A percentile compares a stretch with the other conserved stretches of the same genome.
These are phyloP conservation scores for Byssoonygena ceratinophila DNA, from an alignment of 2,329 filamentous ascomycete genomes.

Conservation along the genomic window DNA sequence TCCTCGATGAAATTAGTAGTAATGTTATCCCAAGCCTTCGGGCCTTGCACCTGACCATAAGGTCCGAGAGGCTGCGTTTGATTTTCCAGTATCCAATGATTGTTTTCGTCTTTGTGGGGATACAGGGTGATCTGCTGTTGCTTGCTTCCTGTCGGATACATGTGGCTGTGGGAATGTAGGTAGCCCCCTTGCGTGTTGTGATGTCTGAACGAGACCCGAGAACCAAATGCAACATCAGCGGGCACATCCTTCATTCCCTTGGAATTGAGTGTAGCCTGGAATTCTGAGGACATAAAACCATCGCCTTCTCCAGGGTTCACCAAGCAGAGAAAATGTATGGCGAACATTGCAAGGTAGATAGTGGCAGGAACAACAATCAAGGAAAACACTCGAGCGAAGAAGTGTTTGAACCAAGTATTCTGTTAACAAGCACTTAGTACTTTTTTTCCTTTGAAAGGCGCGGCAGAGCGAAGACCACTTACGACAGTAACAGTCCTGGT, in stretches of 20 bases:
- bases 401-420: slow-evolving; percentile 84
- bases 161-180: slow-evolving; percentile 88
- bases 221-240: slow-evolving; percentile 82
- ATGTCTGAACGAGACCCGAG: slow-evolving; percentile 75
- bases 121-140: slow-evolving; percentile 98
- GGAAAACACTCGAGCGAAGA: slow-evolving; percentile 82
- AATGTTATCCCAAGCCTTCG: slow-evolving; percentile 69
- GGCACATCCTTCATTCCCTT: slow-evolving; percentile 95
- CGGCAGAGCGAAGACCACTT: slow-evolving; percentile 25
- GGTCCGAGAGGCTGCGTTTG: slow-evolving; percentile 78
- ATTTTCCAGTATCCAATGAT: slow-evolving; percentile 87
- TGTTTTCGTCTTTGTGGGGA: slow-evolving; percentile 98
- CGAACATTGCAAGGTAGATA: slow-evolving; percentile 97
- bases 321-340: slow-evolving; percentile 87
- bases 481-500: slow-evolving; percentile 70
- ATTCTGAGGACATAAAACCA: slow-evolving; percentile 99
- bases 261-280: slow-evolving; percentile 92
- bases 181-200: slow-evolving; percentile 97
- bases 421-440: slow-evolving; percentile 22
- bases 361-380: slow-evolving; percentile 76
- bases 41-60: slow-evolving; percentile 69
- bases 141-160: slow-evolving; percentile 96
- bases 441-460: not conserved
- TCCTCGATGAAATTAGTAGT: slow-evolving; percentile 62
- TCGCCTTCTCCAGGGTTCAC: slow-evolving; percentile 94